Evolutionary conservation across 2,329 filamentous ascomycete genomes (phyloP), one percentile per base, ranked within the genome.

Genomic region (Colletotrichum agaves): DNA sequence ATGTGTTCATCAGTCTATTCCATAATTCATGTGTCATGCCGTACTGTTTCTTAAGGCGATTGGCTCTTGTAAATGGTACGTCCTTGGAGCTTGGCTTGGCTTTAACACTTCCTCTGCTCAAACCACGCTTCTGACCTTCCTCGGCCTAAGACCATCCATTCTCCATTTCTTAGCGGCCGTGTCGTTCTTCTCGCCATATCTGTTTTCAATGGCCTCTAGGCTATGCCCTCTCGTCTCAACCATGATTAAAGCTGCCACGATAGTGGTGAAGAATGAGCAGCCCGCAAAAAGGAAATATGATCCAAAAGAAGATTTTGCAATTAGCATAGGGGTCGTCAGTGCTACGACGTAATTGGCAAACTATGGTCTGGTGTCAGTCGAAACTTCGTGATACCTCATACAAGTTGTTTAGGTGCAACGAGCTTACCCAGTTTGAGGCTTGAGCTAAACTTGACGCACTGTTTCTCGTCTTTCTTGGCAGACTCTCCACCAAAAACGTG

Each of bases 401-500:
- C 27, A 27, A 27, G 6, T 27, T 5, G 8, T 27, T 7, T 27
- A 37, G 35, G 35, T 37, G 10, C 13, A 13, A 17, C 17, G 1
- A 21, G 31, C 76, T 66, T 50, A 81, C 79, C 80, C 85, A 88
- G 53, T 87, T 87, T 15, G 81, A 79, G 3, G 85, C 83, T 63
- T 87, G 83, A 1, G 84, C 86, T 31, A 88, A 74, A 52, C 82
- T 83, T 0, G 84, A 86, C 1, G 86, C 86, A 13, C 82, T 84
- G 2, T 85, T 86, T 2, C 87, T 79, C 0, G 86, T 88, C 10
- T 78, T 77, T 21, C 83, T 79, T 0, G 87, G 86, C 72, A 88
- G 83, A 47, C 87, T 88, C 73, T 90, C 87, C 0, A 84, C 81
- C 0, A 83, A 78, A 70, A 85, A 89, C 0, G 88, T 83, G 19